Evolutionary conservation across 1,284 basidiomycete genomes (phyloP).

Genomic region (Tylopilus sp.): DNA sequence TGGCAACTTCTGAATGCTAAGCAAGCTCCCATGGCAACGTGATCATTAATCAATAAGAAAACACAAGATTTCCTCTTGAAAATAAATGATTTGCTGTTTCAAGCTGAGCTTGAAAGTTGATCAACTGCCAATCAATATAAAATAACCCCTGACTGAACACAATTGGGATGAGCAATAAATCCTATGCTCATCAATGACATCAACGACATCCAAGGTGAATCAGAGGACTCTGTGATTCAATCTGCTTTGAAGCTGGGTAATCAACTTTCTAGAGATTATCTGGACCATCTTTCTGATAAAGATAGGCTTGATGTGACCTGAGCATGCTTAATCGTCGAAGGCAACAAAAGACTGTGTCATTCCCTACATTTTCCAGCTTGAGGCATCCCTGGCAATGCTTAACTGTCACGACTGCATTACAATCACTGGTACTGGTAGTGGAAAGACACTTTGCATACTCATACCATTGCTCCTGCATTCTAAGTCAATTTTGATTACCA

Average conservation of each 20-base stretch:
- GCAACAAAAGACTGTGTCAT: not conserved
- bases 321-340: not conserved
- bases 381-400: not conserved
- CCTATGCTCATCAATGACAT: not conserved
- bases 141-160: not conserved
- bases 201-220: not conserved
- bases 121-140: not conserved
- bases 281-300: not conserved
- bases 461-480: not conserved
- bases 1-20: too few relatives aligned
- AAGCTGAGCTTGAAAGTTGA: not conserved
- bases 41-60: not conserved
- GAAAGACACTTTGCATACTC: constrained; percentile 1
- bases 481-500: not conserved
- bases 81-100: not conserved
- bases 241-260: not conserved
- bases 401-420: not conserved
- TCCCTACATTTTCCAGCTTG: not conserved
- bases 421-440: not conserved
- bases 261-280: too few relatives aligned
- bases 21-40: not conserved
- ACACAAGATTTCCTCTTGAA: not conserved
- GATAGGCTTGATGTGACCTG: not conserved
- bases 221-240: not conserved
- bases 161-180: not conserved